Evolutionary conservation across 495 filamentous ascomycete species (phyloP), one percentile per base, ranked within the genome.

Genomic region (Halenospora varia): DNA sequence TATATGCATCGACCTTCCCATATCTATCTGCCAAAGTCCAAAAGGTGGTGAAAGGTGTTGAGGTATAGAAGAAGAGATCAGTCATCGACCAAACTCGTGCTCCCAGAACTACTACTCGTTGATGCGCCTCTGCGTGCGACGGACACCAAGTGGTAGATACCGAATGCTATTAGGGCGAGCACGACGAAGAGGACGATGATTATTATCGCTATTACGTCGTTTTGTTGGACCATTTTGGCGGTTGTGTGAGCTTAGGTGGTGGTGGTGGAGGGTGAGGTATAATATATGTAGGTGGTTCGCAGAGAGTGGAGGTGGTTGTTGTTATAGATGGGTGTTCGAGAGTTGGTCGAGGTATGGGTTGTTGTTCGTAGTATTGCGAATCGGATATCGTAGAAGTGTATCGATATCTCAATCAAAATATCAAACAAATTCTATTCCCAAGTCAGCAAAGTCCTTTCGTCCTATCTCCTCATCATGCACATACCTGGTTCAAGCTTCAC

Each of bases 151-250:
- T 71, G 70, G 67, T 84, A 90, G 74, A 90, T 89, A 53, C 77
- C 80, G 66, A 86, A 88, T 41, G 80, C 86, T 59, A 86, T 84
- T 57, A 83, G 71, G 42, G 84, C 85, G 23, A 92, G 81, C 46
- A 90, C 68, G 69, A 90, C 69, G 72, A 90, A 90, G 59, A 92
- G 80, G 41, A 90, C 63, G 72, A 92, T 89, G 71, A 92, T 85
- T 72, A 92, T 92, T 69, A 92, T 80, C 26, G 87, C 88, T 71
- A 92, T 88, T 67, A 85, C 80, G 73, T 88, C 80, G 81, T 92
- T 92, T 76, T 83, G 73, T 71, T 88, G 74, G 60, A 85, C 78
- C 75, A 64, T 64, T 13, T 50, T 62, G 39, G 41, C 49, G 61
- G 48, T 48, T 49, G 44, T n/a, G n/a, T n/a, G n/a, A n/a, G 29